These are phyloP conservation scores for Phytophthora nicotianae DNA, from an alignment of 352 stramenopile species.

Conservation along the genomic window DNA sequence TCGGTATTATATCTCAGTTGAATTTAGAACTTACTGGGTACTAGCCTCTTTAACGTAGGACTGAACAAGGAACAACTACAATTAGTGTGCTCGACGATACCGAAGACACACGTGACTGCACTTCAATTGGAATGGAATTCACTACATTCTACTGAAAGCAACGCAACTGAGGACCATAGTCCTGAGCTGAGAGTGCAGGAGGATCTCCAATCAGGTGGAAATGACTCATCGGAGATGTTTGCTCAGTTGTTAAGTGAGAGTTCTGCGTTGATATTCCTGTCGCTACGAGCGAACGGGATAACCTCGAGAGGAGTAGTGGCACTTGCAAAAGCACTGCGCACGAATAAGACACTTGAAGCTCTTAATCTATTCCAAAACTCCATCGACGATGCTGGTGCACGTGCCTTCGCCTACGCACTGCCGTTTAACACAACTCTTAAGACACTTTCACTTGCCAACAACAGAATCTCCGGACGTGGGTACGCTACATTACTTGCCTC, in stretches of 20 bases:
- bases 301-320: slow-evolving; percentile 35
- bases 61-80: slow-evolving; percentile 55
- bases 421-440: slow-evolving; percentile 61
- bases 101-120: slow-evolving; percentile 53
- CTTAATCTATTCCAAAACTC: slow-evolving; percentile 80
- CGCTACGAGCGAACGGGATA: slow-evolving; percentile 70
- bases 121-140: slow-evolving; percentile 80
- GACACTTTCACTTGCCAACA: slow-evolving; percentile 73
- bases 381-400: slow-evolving; percentile 56
- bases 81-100: slow-evolving; percentile 53
- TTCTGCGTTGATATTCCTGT: slow-evolving; percentile 60
- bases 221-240: slow-evolving; percentile 35
- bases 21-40: neutral
- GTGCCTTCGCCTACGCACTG: slow-evolving; percentile 62
- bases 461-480: slow-evolving; percentile 52
- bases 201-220: slow-evolving; percentile 7
- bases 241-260: slow-evolving; percentile 41
- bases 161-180: slow-evolving; percentile 16
- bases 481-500: too few species aligned
- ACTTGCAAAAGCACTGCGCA: slow-evolving; percentile 44
- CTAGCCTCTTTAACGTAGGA: slow-evolving; percentile 70
- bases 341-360: slow-evolving; percentile 57
- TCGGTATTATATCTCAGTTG: neutral
- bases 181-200: slow-evolving; percentile 25
- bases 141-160: slow-evolving; percentile 5